Evolutionary conservation across 2,329 filamentous ascomycete genomes (phyloP), one percentile per base, ranked within the genome.

Genomic region (Pseudogymnoascus sp.): DNA sequence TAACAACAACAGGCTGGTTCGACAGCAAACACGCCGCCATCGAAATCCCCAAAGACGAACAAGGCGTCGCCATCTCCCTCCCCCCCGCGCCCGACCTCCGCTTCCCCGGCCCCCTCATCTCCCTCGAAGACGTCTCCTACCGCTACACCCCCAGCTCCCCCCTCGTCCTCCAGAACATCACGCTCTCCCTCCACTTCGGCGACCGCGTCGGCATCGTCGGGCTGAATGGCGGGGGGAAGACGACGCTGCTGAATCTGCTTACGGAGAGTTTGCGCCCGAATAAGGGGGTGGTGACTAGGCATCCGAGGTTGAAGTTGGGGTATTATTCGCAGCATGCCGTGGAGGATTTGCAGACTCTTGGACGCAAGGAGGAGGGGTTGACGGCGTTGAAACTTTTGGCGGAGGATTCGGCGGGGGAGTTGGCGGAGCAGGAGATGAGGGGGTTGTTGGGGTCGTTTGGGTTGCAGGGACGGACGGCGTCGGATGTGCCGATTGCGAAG

Each of bases 281-380:
- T 0, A 78, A 80, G 2, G 89, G 90, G 0, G 83, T 79, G 0
- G 76, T 90, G 1, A 81, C 83, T 0, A 80, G 79, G 0, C 91
- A 96, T 73, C 83, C 91, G 0, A 81, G 90, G 18, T 77, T 90
- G 8, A 86, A 83, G 66, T 74, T 91, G 57, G 89, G 86, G 1
- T 91, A 91, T 71, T 95, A 93, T 75, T 89, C 89, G 3, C 91
- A 96, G 72, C 86, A 92, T 69, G 86, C 88, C 0, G 88, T 93
- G 4, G 88, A 93, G 68, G 79, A 81, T 5, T 79, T 95, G 5
- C 85, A 88, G 67, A 71, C 77, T 1, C 73, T 83, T 5, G 86
- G 84, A 0, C 73, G 72, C 0, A 68, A 70, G 1, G 75, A 79
- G 1, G 78, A 81, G 0, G 72, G 74, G 1, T 74, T 89, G 4